Conservation (phyloP, 1,284 basidiomycete species). For the Irpex rosettiformis region DNA sequence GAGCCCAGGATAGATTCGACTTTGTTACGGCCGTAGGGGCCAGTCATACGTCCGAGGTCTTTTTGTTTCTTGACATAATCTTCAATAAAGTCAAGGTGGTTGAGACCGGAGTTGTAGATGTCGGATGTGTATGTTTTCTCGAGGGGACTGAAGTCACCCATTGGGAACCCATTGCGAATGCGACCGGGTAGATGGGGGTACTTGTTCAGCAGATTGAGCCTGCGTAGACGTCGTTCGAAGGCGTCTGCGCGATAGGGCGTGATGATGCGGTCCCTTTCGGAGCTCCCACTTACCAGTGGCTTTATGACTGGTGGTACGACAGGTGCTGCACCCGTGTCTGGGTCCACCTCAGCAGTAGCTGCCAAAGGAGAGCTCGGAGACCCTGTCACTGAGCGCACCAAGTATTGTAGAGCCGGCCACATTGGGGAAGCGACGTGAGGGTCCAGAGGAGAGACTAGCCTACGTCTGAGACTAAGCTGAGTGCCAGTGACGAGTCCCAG, state of each 20-base stretch:
- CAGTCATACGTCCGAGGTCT: not conserved
- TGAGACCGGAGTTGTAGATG: not conserved
- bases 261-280: not conserved
- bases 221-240: not conserved
- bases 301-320: not conserved
- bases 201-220: not conserved
- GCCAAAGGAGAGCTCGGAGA: no score
- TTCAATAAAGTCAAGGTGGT: not conserved
- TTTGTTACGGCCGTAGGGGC: not conserved
- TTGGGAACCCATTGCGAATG: not conserved
- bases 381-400: no score
- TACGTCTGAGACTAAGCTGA: no score
- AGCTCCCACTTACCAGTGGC: not conserved
- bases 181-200: not conserved
- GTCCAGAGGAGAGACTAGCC: no score
- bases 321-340: not conserved
- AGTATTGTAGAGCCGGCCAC: no score
- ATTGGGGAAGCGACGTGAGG: no score
- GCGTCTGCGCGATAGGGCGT: not conserved
- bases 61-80: not conserved
- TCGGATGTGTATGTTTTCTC: not conserved
- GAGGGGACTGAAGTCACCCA: not conserved
- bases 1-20: constrained; percentile 25
- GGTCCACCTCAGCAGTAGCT: no score
- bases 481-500: no score